phyloP scores from a whole-genome alignment of 768 basidiomycete genomes.

The Daedalea quercina region DNA sequence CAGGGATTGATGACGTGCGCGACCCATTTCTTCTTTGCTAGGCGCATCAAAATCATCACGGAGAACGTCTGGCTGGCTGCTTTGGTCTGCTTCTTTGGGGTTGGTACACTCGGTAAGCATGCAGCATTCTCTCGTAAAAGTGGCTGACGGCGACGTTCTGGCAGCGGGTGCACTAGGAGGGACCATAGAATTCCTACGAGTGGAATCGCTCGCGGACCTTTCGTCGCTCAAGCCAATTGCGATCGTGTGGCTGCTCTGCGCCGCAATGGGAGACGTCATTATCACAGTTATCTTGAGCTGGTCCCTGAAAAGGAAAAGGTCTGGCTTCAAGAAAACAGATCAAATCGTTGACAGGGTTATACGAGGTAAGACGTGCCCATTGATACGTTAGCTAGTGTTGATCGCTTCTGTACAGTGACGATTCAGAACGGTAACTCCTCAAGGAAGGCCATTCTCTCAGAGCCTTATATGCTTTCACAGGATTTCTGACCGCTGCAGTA shows the following conservation, averaged over 20 bases:
- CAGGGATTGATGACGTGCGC: not conserved
- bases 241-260: not conserved
- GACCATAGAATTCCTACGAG: not conserved
- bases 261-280: not conserved
- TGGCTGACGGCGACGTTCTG: not conserved
- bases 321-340: not conserved
- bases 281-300: not conserved
- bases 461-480: not conserved
- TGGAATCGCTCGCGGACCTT: not conserved
- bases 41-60: not conserved
- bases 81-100: not conserved
- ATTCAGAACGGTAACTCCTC: not conserved
- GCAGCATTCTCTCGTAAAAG: not conserved
- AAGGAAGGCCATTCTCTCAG: not conserved
- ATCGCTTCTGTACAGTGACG: not conserved
- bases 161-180: not conserved
- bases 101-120: not conserved
- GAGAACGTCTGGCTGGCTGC: not conserved
- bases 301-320: not conserved
- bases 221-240: not conserved
- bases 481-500: not conserved
- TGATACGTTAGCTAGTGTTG: too few relatives aligned
- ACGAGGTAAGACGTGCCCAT: not conserved
- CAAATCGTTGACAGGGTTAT: conserved; percentile 1
- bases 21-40: conserved; percentile 1